Evolutionary conservation across 75 land plant species (phyloP), one percentile per base, ranked within the genome.

Genomic region (Pinus tabuliformis): DNA sequence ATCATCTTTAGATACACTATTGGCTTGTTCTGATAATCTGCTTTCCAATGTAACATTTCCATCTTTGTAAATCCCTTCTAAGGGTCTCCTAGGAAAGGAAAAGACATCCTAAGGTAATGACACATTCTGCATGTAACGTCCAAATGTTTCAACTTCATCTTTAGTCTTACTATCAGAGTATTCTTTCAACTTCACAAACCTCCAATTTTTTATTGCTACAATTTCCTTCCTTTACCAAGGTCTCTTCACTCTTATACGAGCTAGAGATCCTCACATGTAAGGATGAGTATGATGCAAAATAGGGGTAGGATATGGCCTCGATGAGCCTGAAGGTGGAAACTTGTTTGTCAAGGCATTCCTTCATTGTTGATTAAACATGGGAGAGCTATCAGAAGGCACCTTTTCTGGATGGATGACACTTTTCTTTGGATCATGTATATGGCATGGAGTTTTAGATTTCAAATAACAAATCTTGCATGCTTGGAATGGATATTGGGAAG

Each of bases 161-260:
- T 33, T 1, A 33, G 1, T 33, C 33, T 33, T 1, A 33, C 33
- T 33, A 33, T 33, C 33, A 33, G 33, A 33, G 33, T 33, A 33
- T 33, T 33, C 33, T 2, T 33, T 33, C 1, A 33, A 33, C 33
- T 33, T 33, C 33, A 33, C 33, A 33, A 33, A 33, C 33, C 33
- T 33, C 33, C 33, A 33, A 2, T 33, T 83, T 72, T 90, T 91
- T 79, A 88, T 85, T 6, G 81, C 82, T 20, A 74, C 78, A 62
- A 92, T 91, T 84, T 95, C 98, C 98, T 90, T 88, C 79, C 80
- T 73, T 11, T 88, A 81, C 56, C 87, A 77, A 58, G 91, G 90
- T 76, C 83, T 87, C 75, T 76, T 89, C 63, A 87, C 81, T 36
- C 80, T 77, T 58, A 73, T 16, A 1, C 84, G 78, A 8, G 72